phyloP scores from a whole-genome alignment of 1,284 basidiomycete species.

The Tylopilus orsonianus region DNA sequence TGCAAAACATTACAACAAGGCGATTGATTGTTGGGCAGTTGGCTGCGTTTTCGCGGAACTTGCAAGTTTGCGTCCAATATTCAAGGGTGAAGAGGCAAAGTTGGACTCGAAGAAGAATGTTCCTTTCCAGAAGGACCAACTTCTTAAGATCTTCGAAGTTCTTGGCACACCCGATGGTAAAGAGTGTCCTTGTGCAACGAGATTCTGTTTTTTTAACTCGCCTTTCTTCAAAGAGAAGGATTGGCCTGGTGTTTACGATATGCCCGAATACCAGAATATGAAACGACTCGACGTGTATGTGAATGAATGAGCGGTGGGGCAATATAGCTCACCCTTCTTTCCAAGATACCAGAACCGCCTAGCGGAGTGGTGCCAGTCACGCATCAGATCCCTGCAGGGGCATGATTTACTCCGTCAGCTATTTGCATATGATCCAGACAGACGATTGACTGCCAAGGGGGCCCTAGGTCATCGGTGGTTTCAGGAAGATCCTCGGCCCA shows the following conservation, averaged over 20 bases:
- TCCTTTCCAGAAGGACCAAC: slow-evolving; percentile 93
- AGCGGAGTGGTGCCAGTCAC: slow-evolving; percentile 75
- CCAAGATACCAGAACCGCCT: slow-evolving; percentile 67
- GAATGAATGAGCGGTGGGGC: background rate
- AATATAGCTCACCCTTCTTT: slow-evolving; percentile 5
- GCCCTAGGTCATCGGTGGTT: slow-evolving; percentile 85
- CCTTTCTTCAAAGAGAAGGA: slow-evolving; percentile 55
- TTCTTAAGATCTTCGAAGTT: slow-evolving; percentile 93
- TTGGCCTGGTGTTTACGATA: slow-evolving; percentile 86
- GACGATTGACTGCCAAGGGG: slow-evolving; percentile 79
- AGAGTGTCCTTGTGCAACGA: slow-evolving; percentile 15
- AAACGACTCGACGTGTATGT: slow-evolving; percentile 75
- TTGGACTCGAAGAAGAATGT: slow-evolving; percentile 90
- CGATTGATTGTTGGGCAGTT: slow-evolving; percentile 94
- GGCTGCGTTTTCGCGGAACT: slow-evolving; percentile 98
- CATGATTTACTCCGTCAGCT: slow-evolving; percentile 83
- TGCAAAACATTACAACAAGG: slow-evolving; percentile 95
- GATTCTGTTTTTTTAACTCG: background rate
- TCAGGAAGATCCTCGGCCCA: slow-evolving; percentile 72
- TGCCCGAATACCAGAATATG: slow-evolving; percentile 88
- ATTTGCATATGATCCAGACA: slow-evolving; percentile 90
- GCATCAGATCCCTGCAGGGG: slow-evolving; percentile 60
- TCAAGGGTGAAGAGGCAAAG: slow-evolving; percentile 99
- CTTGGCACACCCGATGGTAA: slow-evolving; percentile 85
- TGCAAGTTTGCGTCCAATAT: slow-evolving; percentile 90